Percentiles rank a stretch among this genome's conserved stretches.
Conservation (phyloP, 768 basidiomycete species). For the Lentinula sp. region DNA sequence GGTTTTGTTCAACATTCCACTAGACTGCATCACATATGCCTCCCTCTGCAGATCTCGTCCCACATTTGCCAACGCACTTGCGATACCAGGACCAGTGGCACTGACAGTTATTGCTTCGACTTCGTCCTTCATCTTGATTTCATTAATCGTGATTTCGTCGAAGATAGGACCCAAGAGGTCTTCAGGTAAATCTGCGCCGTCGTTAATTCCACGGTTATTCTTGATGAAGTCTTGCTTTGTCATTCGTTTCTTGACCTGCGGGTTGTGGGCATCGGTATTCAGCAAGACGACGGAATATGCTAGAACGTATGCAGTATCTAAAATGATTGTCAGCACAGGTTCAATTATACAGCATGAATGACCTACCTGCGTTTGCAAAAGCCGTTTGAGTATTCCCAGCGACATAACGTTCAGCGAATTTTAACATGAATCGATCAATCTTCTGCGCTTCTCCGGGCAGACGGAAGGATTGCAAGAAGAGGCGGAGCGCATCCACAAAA, state of each 20-base stretch:
- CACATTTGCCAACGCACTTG: constrained; percentile 79
- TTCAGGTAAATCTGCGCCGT: constrained; percentile 82
- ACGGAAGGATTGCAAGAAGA: constrained; percentile 93
- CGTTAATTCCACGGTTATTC: constrained; percentile 97
- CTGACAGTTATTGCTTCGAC: constrained; percentile 51
- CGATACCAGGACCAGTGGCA: constrained; percentile 61
- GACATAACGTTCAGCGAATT: constrained; percentile 96
- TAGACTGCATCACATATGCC: constrained; percentile 91
- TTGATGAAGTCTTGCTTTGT: constrained; percentile 85
- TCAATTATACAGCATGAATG: not conserved
- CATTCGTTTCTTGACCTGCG: constrained; percentile 93
- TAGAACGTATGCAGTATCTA: constrained; percentile 91
- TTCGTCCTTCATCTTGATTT: constrained; percentile 99
- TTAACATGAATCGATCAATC: constrained; percentile 98
- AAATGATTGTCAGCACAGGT: not conserved
- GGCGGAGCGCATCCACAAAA: constrained; percentile 86
- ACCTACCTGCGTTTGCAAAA: constrained; percentile 91
- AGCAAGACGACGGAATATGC: constrained; percentile 95
- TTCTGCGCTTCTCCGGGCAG: constrained; percentile 97
- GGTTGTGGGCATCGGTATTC: constrained; percentile 96
- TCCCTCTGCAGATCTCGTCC: constrained; percentile 95
- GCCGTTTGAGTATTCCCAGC: constrained; percentile 77
- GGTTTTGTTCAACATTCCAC: constrained; percentile 94
- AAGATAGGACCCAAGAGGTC: constrained; percentile 74
- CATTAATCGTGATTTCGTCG: constrained; percentile 87